Evolutionary conservation across 345 rosid species (phyloP).

Genomic region (Psidium friedrichsthalianum): DNA sequence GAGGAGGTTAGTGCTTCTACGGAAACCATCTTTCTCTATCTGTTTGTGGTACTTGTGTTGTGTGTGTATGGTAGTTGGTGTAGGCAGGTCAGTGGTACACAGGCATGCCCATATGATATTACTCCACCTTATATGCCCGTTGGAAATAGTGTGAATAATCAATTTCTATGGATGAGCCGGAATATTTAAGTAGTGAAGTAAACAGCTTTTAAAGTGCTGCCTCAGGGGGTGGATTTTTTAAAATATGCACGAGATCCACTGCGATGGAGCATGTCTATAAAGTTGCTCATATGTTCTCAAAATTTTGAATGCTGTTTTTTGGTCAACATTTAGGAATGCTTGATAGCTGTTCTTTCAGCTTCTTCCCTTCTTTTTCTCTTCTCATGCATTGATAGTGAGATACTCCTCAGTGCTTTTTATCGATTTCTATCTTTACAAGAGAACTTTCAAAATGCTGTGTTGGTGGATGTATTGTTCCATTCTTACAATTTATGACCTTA

Average conservation of each 20-base stretch:
- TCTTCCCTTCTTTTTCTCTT: neutral
- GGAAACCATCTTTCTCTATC: neutral
- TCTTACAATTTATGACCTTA: neutral
- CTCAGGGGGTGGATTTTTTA: neutral
- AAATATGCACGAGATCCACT: neutral
- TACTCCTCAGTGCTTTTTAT: neutral
- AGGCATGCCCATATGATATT: neutral
- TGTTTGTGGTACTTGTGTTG: neutral
- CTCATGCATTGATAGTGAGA: neutral
- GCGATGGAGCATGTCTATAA: neutral
- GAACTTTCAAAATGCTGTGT: neutral
- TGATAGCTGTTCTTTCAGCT: neutral
- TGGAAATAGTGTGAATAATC: neutral
- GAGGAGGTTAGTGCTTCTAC: slow-evolving; percentile 43
- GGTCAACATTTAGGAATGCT: neutral
- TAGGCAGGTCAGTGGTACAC: neutral
- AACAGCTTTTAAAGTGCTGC: neutral
- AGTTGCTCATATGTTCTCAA: neutral
- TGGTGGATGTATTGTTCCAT: neutral
- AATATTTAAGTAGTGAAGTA: neutral
- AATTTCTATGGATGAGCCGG: neutral
- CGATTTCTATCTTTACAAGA: neutral
- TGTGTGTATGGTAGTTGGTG: neutral
- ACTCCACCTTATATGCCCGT: neutral
- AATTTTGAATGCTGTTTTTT: neutral